Evolutionary conservation across 2,329 filamentous ascomycete genomes (phyloP).

Genomic region (Raffaelea arxii): DNA sequence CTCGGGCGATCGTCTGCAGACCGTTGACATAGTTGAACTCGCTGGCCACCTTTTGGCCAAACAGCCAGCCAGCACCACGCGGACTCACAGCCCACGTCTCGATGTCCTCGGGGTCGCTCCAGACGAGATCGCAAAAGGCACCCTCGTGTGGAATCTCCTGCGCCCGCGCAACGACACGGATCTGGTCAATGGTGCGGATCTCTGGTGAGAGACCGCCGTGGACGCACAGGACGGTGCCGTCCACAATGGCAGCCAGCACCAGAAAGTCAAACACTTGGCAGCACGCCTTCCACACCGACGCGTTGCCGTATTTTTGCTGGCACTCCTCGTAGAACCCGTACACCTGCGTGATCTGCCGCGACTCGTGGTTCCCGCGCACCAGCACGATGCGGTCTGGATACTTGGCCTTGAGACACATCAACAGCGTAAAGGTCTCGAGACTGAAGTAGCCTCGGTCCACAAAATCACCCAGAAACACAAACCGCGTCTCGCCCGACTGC

Average conservation of each 20-base stretch:
- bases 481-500: slow-evolving; percentile 44
- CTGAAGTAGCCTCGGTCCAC: slow-evolving; percentile 97
- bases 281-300: slow-evolving; percentile 99
- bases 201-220: slow-evolving; percentile 84
- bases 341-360: slow-evolving; percentile 94
- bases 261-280: slow-evolving; percentile 99
- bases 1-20: slow-evolving; percentile 88
- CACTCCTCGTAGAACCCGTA: slow-evolving; percentile 99
- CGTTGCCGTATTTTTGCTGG: slow-evolving; percentile 94
- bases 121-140: slow-evolving; percentile 95
- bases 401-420: slow-evolving; percentile 85
- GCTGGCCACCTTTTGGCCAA: slow-evolving; percentile 92
- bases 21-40: slow-evolving; percentile 97
- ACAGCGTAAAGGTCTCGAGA: slow-evolving; percentile 91
- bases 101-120: slow-evolving; percentile 95
- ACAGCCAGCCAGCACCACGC: slow-evolving; percentile 92
- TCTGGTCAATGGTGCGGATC: slow-evolving; percentile 97
- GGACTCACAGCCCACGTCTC: slow-evolving; percentile 95
- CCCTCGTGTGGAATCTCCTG: slow-evolving; percentile 98
- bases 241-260: slow-evolving; percentile 91
- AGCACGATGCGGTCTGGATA: slow-evolving; percentile 90
- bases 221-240: slow-evolving; percentile 96
- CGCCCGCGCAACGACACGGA: slow-evolving; percentile 95
- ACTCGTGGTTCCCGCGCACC: slow-evolving; percentile 96
- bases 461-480: slow-evolving; percentile 72